phyloP scores from a whole-genome alignment of 805 yeast genomes.

The Kurtzmaniella fragi region DNA sequence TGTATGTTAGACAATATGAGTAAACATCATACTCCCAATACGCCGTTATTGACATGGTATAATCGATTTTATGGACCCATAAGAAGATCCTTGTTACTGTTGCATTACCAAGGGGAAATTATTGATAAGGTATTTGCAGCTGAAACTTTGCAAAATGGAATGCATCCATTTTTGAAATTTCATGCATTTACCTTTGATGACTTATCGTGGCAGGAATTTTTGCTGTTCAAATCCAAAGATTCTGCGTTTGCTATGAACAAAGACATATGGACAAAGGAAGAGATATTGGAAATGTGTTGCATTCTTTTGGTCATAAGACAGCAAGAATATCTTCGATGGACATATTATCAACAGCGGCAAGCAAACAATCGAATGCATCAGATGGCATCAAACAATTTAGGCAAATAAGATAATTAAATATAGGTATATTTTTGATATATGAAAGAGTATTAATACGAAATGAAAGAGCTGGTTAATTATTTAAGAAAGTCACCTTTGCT shows the following conservation, averaged over 20 bases:
- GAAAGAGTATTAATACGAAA: background rate
- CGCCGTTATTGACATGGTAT: background rate
- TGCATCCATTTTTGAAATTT: background rate
- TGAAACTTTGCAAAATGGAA: conserved; percentile 1
- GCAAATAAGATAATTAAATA: background rate
- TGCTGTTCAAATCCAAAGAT: conserved; percentile 1
- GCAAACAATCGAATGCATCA: background rate
- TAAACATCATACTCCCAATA: conserved; percentile 3
- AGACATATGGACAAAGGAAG: conserved; percentile 1
- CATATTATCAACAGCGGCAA: background rate
- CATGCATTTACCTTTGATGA: conserved; percentile 1
- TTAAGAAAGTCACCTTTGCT: conserved; percentile 18
- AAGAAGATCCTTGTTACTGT: background rate
- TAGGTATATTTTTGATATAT: background rate
- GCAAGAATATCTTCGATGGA: conserved; percentile 5
- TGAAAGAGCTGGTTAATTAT: too few relatives aligned
- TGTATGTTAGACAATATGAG: conserved; percentile 5
- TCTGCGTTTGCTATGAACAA: conserved; percentile 2
- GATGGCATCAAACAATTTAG: too few relatives aligned
- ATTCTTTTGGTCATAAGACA: conserved; percentile 7
- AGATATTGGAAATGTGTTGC: conserved; percentile 5
- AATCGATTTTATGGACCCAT: background rate
- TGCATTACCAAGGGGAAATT: background rate
- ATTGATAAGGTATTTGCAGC: conserved; percentile 2
- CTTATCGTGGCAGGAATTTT: background rate